phyloP scores from a whole-genome alignment of 768 basidiomycete species.

The Daedaleopsis nitida region DNA sequence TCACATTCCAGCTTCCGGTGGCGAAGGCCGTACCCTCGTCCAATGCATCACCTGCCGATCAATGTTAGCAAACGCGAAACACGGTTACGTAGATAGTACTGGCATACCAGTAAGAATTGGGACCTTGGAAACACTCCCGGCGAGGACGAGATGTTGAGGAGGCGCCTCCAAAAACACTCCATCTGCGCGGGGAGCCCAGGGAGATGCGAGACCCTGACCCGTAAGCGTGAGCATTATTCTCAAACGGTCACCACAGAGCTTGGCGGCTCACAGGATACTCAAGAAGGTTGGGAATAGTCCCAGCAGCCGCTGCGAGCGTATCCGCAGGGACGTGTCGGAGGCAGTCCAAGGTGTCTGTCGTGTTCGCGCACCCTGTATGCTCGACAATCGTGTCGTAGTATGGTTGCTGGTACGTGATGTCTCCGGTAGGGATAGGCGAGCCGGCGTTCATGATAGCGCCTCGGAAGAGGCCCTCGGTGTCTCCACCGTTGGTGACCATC shows the following conservation, averaged over 20 bases:
- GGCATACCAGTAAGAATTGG: slow-evolving; percentile 43
- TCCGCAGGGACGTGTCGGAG: slow-evolving; percentile 40
- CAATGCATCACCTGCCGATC: slow-evolving; percentile 41
- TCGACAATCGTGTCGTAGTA: slow-evolving; percentile 45
- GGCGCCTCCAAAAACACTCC: slow-evolving; percentile 46
- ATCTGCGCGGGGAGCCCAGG: slow-evolving; percentile 52
- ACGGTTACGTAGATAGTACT: neutral
- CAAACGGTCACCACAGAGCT: slow-evolving; percentile 37
- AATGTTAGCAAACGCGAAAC: neutral
- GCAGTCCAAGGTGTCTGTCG: slow-evolving; percentile 43
- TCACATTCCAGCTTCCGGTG: slow-evolving; percentile 25
- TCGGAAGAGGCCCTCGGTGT: slow-evolving; percentile 29
- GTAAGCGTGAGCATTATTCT: slow-evolving; percentile 20
- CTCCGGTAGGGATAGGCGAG: slow-evolving; percentile 14
- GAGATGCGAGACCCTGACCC: slow-evolving; percentile 42
- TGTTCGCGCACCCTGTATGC: slow-evolving; percentile 37
- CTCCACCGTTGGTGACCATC: slow-evolving; percentile 28
- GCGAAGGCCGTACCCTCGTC: slow-evolving; percentile 56
- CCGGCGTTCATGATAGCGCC: slow-evolving; percentile 41
- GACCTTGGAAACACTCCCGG: slow-evolving; percentile 48
- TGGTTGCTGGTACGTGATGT: slow-evolving; percentile 27
- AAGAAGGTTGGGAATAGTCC: slow-evolving; percentile 34
- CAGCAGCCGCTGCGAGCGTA: slow-evolving; percentile 33
- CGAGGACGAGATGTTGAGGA: slow-evolving; percentile 42
- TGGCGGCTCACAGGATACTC: slow-evolving; percentile 33